A percentile compares a stretch with the other conserved stretches of the same genome.
Evolutionary conservation across 2,329 filamentous ascomycete genomes (phyloP).

Genomic region (Ilyonectria sp.): DNA sequence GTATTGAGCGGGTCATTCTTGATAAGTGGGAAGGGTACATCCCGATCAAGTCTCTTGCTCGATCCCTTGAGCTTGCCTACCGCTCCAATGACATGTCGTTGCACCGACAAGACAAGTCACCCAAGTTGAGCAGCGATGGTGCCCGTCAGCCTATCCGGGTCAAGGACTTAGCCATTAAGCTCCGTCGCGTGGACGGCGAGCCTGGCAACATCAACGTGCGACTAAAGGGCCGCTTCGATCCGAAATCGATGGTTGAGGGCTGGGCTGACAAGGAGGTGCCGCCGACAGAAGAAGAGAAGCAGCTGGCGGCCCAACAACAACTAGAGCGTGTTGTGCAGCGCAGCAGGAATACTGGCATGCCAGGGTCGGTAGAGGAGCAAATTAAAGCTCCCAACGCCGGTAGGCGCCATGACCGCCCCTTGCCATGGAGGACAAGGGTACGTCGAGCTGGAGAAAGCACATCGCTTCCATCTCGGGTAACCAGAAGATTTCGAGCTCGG

Average conservation of each 20-base stretch:
- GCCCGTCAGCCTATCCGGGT: conserved; percentile 26
- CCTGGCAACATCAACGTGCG: conserved; percentile 41
- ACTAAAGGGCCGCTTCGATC: conserved; percentile 43
- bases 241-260: conserved; percentile 38
- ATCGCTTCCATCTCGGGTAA: not conserved
- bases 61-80: conserved; percentile 46
- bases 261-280: conserved; percentile 30
- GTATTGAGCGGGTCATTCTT: conserved; percentile 52
- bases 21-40: conserved; percentile 47
- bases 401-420: not conserved
- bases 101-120: conserved; percentile 40
- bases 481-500: not conserved
- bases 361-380: not conserved
- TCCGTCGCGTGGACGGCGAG: conserved; percentile 37
- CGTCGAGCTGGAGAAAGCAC: not conserved
- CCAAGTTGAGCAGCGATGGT: not conserved
- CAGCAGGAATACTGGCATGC: not conserved
- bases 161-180: conserved; percentile 39
- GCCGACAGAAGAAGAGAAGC: not conserved
- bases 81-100: conserved; percentile 47
- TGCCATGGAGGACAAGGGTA: not conserved
- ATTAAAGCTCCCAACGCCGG: not conserved
- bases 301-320: conserved; percentile 1
- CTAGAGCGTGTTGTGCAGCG: no score
- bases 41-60: conserved; percentile 48